Evolutionary conservation across 306 rosid genomes (phyloP).

Genomic region (Vigna trinervia): DNA sequence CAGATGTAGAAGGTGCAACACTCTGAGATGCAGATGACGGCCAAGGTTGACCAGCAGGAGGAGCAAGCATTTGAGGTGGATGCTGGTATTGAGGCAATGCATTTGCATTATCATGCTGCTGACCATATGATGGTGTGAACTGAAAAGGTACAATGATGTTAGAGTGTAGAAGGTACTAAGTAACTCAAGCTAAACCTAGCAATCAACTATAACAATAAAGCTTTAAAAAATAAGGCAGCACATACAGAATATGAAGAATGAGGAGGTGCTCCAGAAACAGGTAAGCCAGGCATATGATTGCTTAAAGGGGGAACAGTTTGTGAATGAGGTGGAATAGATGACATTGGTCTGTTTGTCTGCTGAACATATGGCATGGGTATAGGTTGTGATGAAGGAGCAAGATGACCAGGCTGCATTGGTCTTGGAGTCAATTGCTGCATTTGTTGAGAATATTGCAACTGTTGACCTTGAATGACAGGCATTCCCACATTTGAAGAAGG

Average conservation of each 20-base stretch:
- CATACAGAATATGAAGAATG: slow-evolving; percentile 80
- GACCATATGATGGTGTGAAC: slow-evolving; percentile 73
- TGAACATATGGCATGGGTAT: slow-evolving; percentile 73
- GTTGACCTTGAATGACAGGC: slow-evolving; percentile 75
- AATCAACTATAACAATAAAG: slow-evolving; percentile 1
- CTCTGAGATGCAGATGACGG: slow-evolving; percentile 70
- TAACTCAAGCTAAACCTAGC: slow-evolving; percentile 14
- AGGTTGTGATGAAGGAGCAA: slow-evolving; percentile 68
- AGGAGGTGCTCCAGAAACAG: slow-evolving; percentile 69
- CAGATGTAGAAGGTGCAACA: slow-evolving; percentile 54
- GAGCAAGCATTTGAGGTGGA: slow-evolving; percentile 77
- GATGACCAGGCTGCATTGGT: slow-evolving; percentile 75
- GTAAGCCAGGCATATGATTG: slow-evolving; percentile 80
- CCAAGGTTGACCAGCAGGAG: slow-evolving; percentile 81
- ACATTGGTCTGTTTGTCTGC: slow-evolving; percentile 78
- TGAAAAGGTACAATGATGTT: slow-evolving; percentile 47
- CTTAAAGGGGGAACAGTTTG: slow-evolving; percentile 66
- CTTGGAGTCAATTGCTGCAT: slow-evolving; percentile 80
- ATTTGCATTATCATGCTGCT: slow-evolving; percentile 71
- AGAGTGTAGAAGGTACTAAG: slow-evolving; percentile 28
- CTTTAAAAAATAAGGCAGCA: slow-evolving; percentile 34
- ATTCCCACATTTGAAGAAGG: slow-evolving; percentile 72
- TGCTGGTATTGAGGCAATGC: slow-evolving; percentile 70
- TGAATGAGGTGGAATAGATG: slow-evolving; percentile 69
- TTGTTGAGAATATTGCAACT: slow-evolving; percentile 79